phyloP scores from a whole-genome alignment of 2,329 filamentous ascomycete species.

The Ceratocystis alfenasii region DNA sequence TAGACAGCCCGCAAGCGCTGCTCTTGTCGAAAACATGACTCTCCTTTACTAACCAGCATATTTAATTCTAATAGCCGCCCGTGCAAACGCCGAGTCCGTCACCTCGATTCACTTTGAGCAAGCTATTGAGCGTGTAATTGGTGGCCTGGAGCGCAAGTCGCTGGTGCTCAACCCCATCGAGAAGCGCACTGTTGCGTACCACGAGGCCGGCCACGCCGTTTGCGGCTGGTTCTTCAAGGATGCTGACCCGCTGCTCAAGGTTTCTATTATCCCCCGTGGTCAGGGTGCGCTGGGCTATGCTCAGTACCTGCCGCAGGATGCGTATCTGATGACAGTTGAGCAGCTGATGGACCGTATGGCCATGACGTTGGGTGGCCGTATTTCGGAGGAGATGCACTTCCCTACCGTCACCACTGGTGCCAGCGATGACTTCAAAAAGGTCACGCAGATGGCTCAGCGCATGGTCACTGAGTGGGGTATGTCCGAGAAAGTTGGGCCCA shows the following conservation, averaged over 20 bases:
- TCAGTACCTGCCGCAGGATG: conserved; percentile 89
- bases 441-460: conserved; percentile 84
- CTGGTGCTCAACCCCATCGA: conserved; percentile 85
- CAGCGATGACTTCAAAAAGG: conserved; percentile 96
- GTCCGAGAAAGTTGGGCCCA: conserved; percentile 83
- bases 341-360: conserved; percentile 99
- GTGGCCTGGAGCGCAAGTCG: conserved; percentile 93
- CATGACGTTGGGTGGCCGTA: conserved; percentile 92
- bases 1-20: background rate
- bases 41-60: background rate
- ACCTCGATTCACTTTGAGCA: conserved; percentile 89
- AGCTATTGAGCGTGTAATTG: conserved; percentile 93
- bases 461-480: conserved; percentile 99
- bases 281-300: conserved; percentile 90
- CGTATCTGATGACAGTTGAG: conserved; percentile 88
- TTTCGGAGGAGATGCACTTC: conserved; percentile 94
- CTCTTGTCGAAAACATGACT: background rate
- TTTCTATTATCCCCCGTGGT: conserved; percentile 94
- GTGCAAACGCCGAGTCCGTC: conserved; percentile 67
- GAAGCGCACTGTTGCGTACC: conserved; percentile 93
- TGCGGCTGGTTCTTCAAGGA: conserved; percentile 96
- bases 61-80: conserved; percentile 50
- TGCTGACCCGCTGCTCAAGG: conserved; percentile 94
- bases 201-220: conserved; percentile 95
- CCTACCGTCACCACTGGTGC: conserved; percentile 91